Evolutionary conservation across 345 rosid genomes (phyloP).

Genomic region (Punica granatum): DNA sequence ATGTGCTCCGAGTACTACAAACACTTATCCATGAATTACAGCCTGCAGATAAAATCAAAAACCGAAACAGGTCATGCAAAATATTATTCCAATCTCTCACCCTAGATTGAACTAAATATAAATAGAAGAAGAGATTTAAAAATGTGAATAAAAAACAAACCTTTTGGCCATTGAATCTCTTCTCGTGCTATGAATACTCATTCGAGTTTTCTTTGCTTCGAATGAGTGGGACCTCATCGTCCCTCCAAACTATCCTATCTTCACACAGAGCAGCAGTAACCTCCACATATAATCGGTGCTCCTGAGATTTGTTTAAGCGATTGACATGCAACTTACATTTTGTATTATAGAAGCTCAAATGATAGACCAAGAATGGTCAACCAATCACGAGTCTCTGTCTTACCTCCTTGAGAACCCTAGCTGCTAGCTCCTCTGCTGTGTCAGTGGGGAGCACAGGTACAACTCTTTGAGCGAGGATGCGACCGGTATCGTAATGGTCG

Average conservation of each 20-base stretch:
- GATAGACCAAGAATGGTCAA: background rate
- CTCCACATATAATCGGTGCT: conserved; percentile 70
- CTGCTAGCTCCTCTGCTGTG: conserved; percentile 64
- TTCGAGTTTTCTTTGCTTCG: conserved; percentile 45
- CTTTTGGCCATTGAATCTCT: background rate
- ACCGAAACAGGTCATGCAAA: no score
- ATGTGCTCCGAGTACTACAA: no score
- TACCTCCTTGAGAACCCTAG: conserved; percentile 77
- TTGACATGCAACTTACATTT: background rate
- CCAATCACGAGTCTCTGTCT: background rate
- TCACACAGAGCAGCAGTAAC: conserved; percentile 59
- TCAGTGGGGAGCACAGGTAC: conserved; percentile 62
- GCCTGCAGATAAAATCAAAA: no score
- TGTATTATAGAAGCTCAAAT: conserved; percentile 17
- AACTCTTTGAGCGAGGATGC: conserved; percentile 75
- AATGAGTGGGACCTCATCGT: conserved; percentile 78
- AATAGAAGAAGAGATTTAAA: no score
- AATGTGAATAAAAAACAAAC: background rate
- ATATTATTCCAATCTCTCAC: no score
- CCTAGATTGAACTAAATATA: no score
- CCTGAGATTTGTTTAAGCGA: conserved; percentile 30
- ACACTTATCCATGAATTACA: no score
- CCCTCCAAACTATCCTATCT: conserved; percentile 70
- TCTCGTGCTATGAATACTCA: conserved; percentile 23
- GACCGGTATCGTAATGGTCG: conserved; percentile 77